Evolutionary conservation across 179 eudicot species (phyloP), one percentile per base, ranked within the genome.

Genomic region (Beta corolliflora): DNA sequence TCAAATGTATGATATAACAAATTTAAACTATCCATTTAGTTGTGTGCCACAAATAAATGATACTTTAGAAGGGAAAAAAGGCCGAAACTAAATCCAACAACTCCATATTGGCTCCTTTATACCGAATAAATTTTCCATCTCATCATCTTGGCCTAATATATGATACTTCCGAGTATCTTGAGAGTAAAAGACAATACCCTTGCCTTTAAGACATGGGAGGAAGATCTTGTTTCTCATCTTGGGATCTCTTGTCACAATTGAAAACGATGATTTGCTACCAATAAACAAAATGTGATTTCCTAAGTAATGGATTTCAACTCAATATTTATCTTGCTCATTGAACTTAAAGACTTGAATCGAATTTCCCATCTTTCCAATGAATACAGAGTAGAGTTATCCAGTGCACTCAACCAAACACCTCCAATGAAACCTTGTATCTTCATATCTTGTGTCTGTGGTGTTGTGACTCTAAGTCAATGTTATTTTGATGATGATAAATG

Each of bases 181-280:
- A 1, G 78, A 74, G 65, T 72, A 72, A 50, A 41, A 61, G 9
- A 72, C 36, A 16, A 73, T 29, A 29, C 11, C 53, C 10, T 73
- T 18, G 9, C 13, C 64, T 16, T 48, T 29, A 25, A 25, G 25
- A 25, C 25, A 25, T 25, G 78, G 78, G 44, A 80, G 54, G n/a
- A 61, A 80, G 21, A 80, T 63, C 77, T 63, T 53, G 46, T 80
- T 67, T 16, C 71, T 73, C 78, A 80, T 36, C 73, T 21, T 52
- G 9, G 23, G 8, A 31, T 73, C 78, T 10, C 4, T 31, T 15
- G 65, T 14, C 11, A 50, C 6, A 18, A 64, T 44, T 12, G 78
- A 73, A 31, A 19, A 16, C 14, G 78, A 48, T 16, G 77, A 71
- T 7, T 25, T 25, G 25, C 25, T 0, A 41, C 83, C 21, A 12